A percentile compares a stretch with the other conserved stretches of the same genome.
These are phyloP conservation scores for Cyberlindnera petersonii DNA, from an alignment of 805 yeast species.

Conservation along the genomic window DNA sequence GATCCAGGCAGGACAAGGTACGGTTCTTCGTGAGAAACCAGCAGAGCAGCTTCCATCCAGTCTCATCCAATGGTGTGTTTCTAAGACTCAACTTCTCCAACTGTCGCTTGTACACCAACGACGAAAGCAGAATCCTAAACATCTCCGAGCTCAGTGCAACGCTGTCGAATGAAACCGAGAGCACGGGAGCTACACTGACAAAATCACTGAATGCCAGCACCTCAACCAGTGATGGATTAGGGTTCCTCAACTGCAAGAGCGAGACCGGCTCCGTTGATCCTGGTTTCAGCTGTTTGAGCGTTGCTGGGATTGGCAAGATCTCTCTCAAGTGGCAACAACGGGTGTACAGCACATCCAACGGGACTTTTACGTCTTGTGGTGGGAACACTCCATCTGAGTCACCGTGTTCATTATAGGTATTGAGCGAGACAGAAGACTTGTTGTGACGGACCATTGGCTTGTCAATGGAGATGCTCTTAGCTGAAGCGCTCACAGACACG, in stretches of 20 bases:
- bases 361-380: conserved; percentile 30
- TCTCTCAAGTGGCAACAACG: conserved; percentile 92
- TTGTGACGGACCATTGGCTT: conserved; percentile 40
- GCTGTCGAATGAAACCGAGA: conserved; percentile 76
- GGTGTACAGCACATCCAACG: conserved; percentile 75
- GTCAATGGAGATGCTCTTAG: conserved; percentile 37
- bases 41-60: conserved; percentile 81
- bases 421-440: conserved; percentile 28
- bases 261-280: conserved; percentile 85
- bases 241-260: conserved; percentile 70
- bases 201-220: conserved; percentile 85
- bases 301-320: conserved; percentile 88
- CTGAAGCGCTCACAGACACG: conserved; percentile 31
- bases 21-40: conserved; percentile 68
- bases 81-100: conserved; percentile 72
- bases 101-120: conserved; percentile 57
- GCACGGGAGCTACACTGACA: conserved; percentile 76
- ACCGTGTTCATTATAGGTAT: conserved; percentile 15
- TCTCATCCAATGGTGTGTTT: conserved; percentile 68
- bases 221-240: conserved; percentile 85
- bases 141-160: conserved; percentile 70
- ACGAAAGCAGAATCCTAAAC: conserved; percentile 62
- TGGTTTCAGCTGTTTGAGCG: conserved; percentile 67
- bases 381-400: conserved; percentile 29
- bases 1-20: conserved; percentile 54